Evolutionary conservation across 805 yeast genomes (phyloP), one percentile per base, ranked within the genome.

Genomic region (Candida pini): DNA sequence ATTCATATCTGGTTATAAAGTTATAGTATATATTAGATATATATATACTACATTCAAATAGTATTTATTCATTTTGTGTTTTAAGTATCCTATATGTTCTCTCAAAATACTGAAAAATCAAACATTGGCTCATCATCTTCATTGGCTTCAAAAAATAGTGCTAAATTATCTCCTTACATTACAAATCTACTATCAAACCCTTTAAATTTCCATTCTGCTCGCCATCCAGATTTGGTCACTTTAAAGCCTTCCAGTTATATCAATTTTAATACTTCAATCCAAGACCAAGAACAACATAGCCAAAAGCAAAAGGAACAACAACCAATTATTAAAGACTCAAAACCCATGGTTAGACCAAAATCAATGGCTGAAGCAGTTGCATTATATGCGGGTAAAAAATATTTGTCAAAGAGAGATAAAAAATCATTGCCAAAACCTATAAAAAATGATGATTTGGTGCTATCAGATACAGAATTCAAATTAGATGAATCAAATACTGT

Each of bases 161-260:
- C n/a, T n/a, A n/a, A n/a, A n/a, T n/a, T n/a, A n/a, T 66, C 73
- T 32, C 84, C 85, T n/a, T 54, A 77, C 29, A 73, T 78, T 39
- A 84, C 78, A 47, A 65, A 82, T 47, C 66, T 80, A 36, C 62
- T 79, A 26, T 59, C 78, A 19, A 72, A 73, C 37, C 88, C 87
- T 8, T 54, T 81, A 33, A 66, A 65, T 19, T 86, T 85, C 56
- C 76, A 71, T 35, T 65, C 76, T 4, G 88, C 85, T 12, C 73
- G 68, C 43, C 61, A 60, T 35, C 73, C 77, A 5, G 82, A 75
- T 51, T 60, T 64, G 15, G 63, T 64, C 10, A 50, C 66, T 14
- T 49, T 62, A 31, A 66, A 56, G 49, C 80, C 77, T 1, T 56
- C 71, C 4, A 60, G 65, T 41, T 81, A 78, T 56, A 66, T 41